A percentile compares a stretch with the other conserved stretches of the same genome.
Conservation (phyloP, 1,139 yeast genomes). For the Geotrichum macrosporum region DNA sequence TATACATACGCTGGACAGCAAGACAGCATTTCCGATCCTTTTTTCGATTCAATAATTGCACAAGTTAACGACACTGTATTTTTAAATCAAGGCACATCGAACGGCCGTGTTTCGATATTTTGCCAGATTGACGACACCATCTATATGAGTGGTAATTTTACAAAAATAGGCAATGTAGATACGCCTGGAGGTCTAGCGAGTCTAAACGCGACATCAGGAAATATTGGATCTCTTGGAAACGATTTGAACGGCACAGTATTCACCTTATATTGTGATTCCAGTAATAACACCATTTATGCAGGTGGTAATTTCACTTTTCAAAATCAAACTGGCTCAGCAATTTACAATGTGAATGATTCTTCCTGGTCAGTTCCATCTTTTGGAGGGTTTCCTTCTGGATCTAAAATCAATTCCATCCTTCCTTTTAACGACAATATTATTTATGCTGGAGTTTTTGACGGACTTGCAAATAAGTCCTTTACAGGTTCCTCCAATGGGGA, state of each 20-base stretch:
- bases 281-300: slow-evolving; percentile 54
- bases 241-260: slow-evolving; percentile 50
- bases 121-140: slow-evolving; percentile 42
- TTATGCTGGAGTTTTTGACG: slow-evolving; percentile 73
- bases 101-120: slow-evolving; percentile 36
- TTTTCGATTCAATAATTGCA: slow-evolving; percentile 27
- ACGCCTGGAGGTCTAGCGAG: slow-evolving; percentile 51
- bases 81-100: slow-evolving; percentile 25
- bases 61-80: slow-evolving; percentile 28
- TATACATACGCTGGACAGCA: slow-evolving; percentile 53
- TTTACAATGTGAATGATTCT: slow-evolving; percentile 53
- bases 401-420: slow-evolving; percentile 62
- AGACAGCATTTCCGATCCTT: slow-evolving; percentile 26
- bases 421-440: slow-evolving; percentile 50
- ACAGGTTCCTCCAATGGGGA: slow-evolving; percentile 35
- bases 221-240: slow-evolving; percentile 42
- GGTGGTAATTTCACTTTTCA: slow-evolving; percentile 73
- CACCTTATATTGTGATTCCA: slow-evolving; percentile 49
- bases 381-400: slow-evolving; percentile 65
- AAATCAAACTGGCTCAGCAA: slow-evolving; percentile 57
- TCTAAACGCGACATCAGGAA: slow-evolving; percentile 48
- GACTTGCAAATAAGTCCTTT: slow-evolving; percentile 54
- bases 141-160: slow-evolving; percentile 46
- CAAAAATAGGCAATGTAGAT: slow-evolving; percentile 39
- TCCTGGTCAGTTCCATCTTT: slow-evolving; percentile 55